Evolutionary conservation across 2,329 filamentous ascomycete genomes (phyloP).

Genomic region (Arthrinium phaeospermum): DNA sequence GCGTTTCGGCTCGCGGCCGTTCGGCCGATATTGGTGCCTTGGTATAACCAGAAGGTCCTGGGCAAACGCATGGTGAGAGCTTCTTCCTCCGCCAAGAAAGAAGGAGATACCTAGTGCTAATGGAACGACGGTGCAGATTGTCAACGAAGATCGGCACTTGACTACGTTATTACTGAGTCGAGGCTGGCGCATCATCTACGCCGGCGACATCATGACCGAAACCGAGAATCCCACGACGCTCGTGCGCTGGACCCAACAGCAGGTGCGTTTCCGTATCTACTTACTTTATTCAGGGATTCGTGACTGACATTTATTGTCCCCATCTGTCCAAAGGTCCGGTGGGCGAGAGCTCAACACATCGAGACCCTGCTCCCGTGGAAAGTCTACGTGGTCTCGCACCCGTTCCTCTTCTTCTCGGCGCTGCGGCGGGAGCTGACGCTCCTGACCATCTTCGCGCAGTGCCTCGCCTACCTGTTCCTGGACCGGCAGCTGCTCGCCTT

Average conservation of each 20-base stretch:
- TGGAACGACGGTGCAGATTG: conserved; percentile 19
- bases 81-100: not conserved
- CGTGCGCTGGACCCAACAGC: conserved; percentile 42
- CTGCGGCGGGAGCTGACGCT: conserved; percentile 37
- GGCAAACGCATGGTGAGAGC: conserved; percentile 40
- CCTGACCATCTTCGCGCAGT: conserved; percentile 36
- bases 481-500: conserved; percentile 36
- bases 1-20: conserved; percentile 40
- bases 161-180: conserved; percentile 42
- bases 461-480: conserved; percentile 37
- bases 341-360: conserved; percentile 43
- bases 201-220: conserved; percentile 39
- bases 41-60: conserved; percentile 44
- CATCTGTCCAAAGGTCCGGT: too few species aligned
- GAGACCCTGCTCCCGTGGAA: conserved; percentile 42
- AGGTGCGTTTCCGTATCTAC: too few species aligned
- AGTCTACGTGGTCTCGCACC: conserved; percentile 41
- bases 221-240: conserved; percentile 44
- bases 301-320: too few species aligned
- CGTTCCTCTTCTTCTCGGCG: conserved; percentile 41
- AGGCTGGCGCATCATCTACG: conserved; percentile 42
- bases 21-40: conserved; percentile 38
- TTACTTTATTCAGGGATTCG: too few species aligned
- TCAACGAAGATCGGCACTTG: conserved; percentile 46
- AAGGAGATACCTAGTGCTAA: not conserved